Base-by-base conservation (phyloP, 148 eudicot genomes). In the Agrostemma githago region DNA sequence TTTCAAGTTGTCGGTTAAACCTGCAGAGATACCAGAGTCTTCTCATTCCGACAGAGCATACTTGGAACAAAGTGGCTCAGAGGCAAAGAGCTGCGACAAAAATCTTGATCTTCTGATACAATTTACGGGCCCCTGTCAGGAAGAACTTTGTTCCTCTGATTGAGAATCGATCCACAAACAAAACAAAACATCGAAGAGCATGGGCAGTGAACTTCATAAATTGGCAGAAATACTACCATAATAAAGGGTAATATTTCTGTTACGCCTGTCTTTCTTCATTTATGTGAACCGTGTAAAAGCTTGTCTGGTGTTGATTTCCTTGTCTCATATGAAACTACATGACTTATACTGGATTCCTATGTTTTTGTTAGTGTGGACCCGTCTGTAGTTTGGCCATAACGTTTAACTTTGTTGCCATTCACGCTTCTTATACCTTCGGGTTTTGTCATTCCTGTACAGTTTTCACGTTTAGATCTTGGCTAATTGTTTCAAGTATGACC, bases 1-100 rank as follows among this genome's bases (percentile, higher is more conserved):
- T 40, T 57, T 73, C 15, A 88, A 88, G 68, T 76, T 71, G 9
- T 65, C 88, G 34, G 78, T 69, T 62, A 91, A 85, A 75, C 84
- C 73, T 62, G 64, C 81, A 41, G 82, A 79, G 75, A 78, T 83
- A 21, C 90, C 90, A 34, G 91, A 83, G 41, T 86, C 86, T 12
- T 86, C 91, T 19, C 65, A 72, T 61, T 76, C 85, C 56, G 68
- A 83, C 43, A 85, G 79, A 76, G 60, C 68, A 54, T 67, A 76
- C 17, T 10, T 51, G 8, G 56, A 51, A 12, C 11, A 51, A 51
- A 51, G 15, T 2, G 56, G 14, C 56, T 51, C 56, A 51, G 14
- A 11, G 56, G 56, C 56, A 15, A 51, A 51, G 10, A 51, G 56
- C 56, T 51, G 15, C 14, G 56, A 51, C 15, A 51, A 10, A 51